phyloP scores from a whole-genome alignment of 176 grass and related monocot species.

The Bolboschoenus planiculmis region DNA sequence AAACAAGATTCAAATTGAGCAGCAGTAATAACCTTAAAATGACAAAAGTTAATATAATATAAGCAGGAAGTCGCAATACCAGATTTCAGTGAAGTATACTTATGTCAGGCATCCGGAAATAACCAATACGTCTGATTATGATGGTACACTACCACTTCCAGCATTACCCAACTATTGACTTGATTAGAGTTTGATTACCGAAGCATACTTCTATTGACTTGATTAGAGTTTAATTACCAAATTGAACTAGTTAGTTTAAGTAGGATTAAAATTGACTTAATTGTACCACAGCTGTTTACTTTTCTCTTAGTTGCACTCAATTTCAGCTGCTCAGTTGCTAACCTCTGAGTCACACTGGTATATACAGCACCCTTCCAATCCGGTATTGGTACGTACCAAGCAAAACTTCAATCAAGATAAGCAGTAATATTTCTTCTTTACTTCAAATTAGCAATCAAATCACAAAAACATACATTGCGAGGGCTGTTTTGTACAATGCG shows the following conservation, averaged over 20 bases:
- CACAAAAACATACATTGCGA: constrained; percentile 54
- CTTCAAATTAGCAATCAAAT: background rate
- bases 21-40: background rate
- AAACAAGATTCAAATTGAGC: background rate
- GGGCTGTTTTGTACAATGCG: constrained; percentile 58
- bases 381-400: too few species aligned
- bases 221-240: too few species aligned
- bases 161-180: too few species aligned
- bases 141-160: background rate
- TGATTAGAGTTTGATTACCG: too few species aligned
- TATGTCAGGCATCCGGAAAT: background rate
- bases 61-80: background rate
- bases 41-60: background rate
- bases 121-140: background rate
- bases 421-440: background rate
- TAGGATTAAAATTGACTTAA: background rate
- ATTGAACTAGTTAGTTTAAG: background rate
- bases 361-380: background rate
- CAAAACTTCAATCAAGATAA: background rate
- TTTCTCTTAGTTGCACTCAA: background rate
- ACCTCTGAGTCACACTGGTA: background rate
- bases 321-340: background rate
- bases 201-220: too few species aligned
- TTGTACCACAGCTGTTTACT: background rate
- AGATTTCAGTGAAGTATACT: background rate